Percentiles rank a stretch among this genome's conserved stretches.
phyloP scores from a whole-genome alignment of 768 basidiomycete species.

The Suillus sp. region DNA sequence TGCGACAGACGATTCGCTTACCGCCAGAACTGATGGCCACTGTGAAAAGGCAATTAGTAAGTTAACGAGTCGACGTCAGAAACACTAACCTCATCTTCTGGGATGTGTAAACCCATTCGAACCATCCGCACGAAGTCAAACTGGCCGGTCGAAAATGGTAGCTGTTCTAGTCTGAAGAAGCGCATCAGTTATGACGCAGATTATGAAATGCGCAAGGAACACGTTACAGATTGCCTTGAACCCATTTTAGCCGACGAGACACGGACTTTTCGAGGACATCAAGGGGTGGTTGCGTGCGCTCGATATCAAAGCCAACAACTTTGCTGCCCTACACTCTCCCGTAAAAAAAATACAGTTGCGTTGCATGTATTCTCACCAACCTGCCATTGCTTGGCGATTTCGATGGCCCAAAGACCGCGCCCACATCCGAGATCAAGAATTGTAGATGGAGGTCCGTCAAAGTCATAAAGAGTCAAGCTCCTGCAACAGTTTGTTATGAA shows the following conservation, averaged over 20 bases:
- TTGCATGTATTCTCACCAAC: slow-evolving; percentile 37
- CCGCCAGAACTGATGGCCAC: slow-evolving; percentile 72
- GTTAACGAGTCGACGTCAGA: slow-evolving; percentile 7
- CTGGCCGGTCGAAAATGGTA: slow-evolving; percentile 57
- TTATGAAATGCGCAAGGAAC: slow-evolving; percentile 5
- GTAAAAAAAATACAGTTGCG: slow-evolving; percentile 10
- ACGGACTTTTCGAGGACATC: slow-evolving; percentile 41
- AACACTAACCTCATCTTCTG: slow-evolving; percentile 65
- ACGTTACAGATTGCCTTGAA: slow-evolving; percentile 66
- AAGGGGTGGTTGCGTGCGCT: slow-evolving; percentile 53
- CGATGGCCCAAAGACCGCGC: slow-evolving; percentile 68
- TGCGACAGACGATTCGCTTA: slow-evolving; percentile 30
- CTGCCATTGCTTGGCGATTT: slow-evolving; percentile 67
- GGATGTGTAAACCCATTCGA: slow-evolving; percentile 65
- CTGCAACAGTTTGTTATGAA: slow-evolving; percentile 53
- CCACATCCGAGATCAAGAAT: slow-evolving; percentile 77
- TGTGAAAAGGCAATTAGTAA: slow-evolving; percentile 30
- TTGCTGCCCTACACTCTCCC: slow-evolving; percentile 44
- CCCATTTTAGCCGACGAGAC: slow-evolving; percentile 59
- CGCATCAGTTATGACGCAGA: slow-evolving; percentile 14
- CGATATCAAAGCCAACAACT: slow-evolving; percentile 63
- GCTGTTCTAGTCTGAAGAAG: slow-evolving; percentile 53
- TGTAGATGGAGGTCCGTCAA: slow-evolving; percentile 48
- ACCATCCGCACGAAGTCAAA: slow-evolving; percentile 72
- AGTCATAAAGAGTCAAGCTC: slow-evolving; percentile 56